Evolutionary conservation across 139 green algal genomes (phyloP), one percentile per base, ranked within the genome.

Genomic region (Tetraselmis striata): DNA sequence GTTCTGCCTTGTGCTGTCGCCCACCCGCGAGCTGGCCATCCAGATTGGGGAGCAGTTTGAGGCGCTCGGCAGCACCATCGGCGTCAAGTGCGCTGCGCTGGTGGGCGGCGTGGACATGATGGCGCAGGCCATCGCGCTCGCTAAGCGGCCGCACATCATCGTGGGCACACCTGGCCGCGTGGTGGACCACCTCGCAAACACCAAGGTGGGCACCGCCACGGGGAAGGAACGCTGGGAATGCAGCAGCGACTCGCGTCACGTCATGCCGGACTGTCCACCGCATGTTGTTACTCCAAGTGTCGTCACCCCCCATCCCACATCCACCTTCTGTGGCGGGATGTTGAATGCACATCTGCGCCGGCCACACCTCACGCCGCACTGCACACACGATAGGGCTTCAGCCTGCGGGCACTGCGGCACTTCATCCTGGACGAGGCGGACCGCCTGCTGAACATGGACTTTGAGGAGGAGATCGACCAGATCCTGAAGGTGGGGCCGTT

Each of bases 21-120:
- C 97, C 31, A 99, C 97, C 0, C 87, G 95, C 23, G 97, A 99
- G 90, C 91, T 99, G 80, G 97, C 97, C 75, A 98, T 99, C 75
- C 97, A 99, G 87, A 99, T 99, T 78, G 85, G 92, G 1, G 97
- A 99, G 88, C 95, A 99, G 88, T 97, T 99, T 86, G 97, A 99
- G 85, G 94, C 96, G 0, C 84, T 99, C 29, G 97, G 97, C 18
- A 82, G 84, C 1, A 90, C 90, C 81, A 98, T 99, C 78, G 95
- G 94, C 0, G 90, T 99, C 27, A 92, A 91, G 83, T 92, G 87
- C 29, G 93, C 92, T 23, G 93, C 95, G 78, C 90, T 99, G 31
- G 97, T 99, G 78, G 97, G 97, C 0, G 97, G 97, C 76, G 94
- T 99, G 28, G 97, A 99, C 90, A 98, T 99, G 95, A 98, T 98